phyloP scores from a whole-genome alignment of 768 basidiomycete genomes.

The Mycena capillaripes region DNA sequence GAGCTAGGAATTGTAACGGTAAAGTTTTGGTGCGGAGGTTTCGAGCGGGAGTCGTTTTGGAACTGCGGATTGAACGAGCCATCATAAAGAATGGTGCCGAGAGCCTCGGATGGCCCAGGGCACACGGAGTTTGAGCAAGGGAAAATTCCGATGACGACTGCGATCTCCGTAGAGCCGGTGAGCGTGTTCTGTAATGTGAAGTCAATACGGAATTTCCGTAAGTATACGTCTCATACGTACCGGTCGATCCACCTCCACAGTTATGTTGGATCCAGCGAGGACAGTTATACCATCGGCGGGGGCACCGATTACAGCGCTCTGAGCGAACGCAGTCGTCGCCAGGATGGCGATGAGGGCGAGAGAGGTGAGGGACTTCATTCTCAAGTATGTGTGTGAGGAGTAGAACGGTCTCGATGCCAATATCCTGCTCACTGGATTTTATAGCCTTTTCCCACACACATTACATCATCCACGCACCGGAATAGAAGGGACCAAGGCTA shows the following conservation, averaged over 20 bases:
- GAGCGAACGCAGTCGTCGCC: constrained; percentile 53
- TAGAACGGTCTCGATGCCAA: neutral
- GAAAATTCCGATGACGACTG: constrained; percentile 47
- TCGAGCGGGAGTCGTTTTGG: constrained; percentile 31
- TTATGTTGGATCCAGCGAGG: constrained; percentile 52
- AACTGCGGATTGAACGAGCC: constrained; percentile 50
- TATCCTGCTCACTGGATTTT: neutral
- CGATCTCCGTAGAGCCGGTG: constrained; percentile 48
- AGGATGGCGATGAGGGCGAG: constrained; percentile 42
- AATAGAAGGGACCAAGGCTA: constrained; percentile 9
- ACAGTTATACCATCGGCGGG: constrained; percentile 54
- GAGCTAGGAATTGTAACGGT: constrained; percentile 49
- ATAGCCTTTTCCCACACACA: neutral
- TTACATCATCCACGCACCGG: neutral
- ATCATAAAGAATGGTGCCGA: constrained; percentile 54
- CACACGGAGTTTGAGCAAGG: constrained; percentile 38
- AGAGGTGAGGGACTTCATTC: constrained; percentile 28
- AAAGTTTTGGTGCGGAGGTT: constrained; percentile 55
- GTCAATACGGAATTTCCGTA: neutral
- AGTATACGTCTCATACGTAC: constrained; percentile 47
- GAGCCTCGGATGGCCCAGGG: constrained; percentile 35
- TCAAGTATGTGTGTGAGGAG: neutral
- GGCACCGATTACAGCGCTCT: constrained; percentile 54
- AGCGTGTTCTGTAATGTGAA: constrained; percentile 19
- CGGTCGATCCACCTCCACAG: constrained; percentile 62